Conservation (phyloP, 148 eudicot species). For the Salicornia ramosissima region DNA sequence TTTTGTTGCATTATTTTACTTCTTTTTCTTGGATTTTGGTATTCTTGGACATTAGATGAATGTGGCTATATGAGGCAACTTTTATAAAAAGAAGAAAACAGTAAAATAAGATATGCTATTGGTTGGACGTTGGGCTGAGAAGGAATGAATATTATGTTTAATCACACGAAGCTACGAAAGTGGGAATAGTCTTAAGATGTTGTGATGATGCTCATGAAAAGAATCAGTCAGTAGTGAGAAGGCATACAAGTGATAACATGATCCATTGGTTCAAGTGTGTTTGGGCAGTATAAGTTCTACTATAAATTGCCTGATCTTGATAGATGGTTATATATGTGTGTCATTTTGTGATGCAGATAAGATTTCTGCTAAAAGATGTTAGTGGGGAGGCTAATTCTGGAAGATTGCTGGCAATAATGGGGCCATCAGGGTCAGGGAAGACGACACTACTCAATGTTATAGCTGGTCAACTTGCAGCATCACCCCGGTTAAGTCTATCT, state of each 20-base stretch:
- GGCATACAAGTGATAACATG: not conserved
- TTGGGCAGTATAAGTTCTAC: not conserved
- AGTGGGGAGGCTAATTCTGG: slow-evolving; percentile 92
- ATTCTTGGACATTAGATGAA: not conserved
- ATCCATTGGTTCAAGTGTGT: not conserved
- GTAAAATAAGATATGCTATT: too few relatives aligned
- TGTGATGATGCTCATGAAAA: not conserved
- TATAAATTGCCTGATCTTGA: not conserved
- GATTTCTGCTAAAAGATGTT: slow-evolving; percentile 75
- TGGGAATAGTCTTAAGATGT: not conserved
- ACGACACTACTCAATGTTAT: slow-evolving; percentile 90
- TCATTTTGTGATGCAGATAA: slow-evolving; percentile 44
- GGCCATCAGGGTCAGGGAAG: slow-evolving; percentile 99
- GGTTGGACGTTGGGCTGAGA: too few relatives aligned
- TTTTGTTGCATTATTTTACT: not conserved
- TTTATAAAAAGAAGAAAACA: too few relatives aligned
- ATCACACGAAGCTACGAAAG: not conserved
- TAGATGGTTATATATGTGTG: not conserved
- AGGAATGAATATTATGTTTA: not conserved
- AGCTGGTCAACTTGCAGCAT: slow-evolving; percentile 72
- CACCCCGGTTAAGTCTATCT: slow-evolving; percentile 70
- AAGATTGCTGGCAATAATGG: slow-evolving; percentile 92
- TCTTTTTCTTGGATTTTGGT: not conserved
- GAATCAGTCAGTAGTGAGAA: not conserved
- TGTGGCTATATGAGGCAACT: too few relatives aligned